A percentile compares a stretch with the other conserved stretches of the same genome.
These are phyloP conservation scores for Achaetomium macrosporum DNA, from an alignment of 2,329 filamentous ascomycete species.

Conservation along the genomic window DNA sequence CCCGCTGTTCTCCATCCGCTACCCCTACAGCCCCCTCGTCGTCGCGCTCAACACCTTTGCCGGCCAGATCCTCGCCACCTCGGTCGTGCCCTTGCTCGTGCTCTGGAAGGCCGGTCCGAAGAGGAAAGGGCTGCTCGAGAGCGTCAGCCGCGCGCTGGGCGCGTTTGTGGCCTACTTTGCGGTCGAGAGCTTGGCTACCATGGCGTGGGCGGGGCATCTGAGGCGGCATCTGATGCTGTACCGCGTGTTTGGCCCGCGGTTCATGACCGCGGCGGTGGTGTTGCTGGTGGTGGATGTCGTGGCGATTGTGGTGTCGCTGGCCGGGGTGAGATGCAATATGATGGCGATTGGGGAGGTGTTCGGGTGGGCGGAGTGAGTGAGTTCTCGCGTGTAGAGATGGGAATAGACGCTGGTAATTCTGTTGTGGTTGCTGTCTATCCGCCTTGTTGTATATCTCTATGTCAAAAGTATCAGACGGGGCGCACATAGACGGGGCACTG, in stretches of 20 bases:
- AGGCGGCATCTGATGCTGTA: constrained; percentile 94
- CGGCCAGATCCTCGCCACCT: constrained; percentile 75
- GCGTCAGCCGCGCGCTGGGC: constrained; percentile 63
- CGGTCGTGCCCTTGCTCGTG: constrained; percentile 72
- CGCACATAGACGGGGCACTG: no score
- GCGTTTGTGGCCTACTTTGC: constrained; percentile 79
- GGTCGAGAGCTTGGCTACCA: constrained; percentile 76
- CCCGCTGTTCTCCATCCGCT: constrained; percentile 71
- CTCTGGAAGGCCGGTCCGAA: constrained; percentile 86
- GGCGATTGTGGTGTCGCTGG: constrained; percentile 62
- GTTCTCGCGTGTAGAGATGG: not conserved
- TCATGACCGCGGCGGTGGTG: constrained; percentile 71
- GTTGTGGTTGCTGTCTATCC: no score
- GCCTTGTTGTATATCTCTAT: no score
- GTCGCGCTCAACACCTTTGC: constrained; percentile 84
- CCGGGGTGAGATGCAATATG: constrained; percentile 69
- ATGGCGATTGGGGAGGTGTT: constrained; percentile 81
- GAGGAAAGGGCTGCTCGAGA: constrained; percentile 61
- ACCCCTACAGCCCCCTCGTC: constrained; percentile 83
- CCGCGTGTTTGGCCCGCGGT: constrained; percentile 84
- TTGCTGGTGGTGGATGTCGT: constrained; percentile 74
- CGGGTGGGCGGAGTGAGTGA: constrained; percentile 55
- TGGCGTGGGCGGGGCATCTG: constrained; percentile 83
- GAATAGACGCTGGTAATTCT: not conserved
- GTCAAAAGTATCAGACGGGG: no score